Conservation (phyloP, 2,329 filamentous ascomycete species). For the Fusarium coffeatum region DNA sequence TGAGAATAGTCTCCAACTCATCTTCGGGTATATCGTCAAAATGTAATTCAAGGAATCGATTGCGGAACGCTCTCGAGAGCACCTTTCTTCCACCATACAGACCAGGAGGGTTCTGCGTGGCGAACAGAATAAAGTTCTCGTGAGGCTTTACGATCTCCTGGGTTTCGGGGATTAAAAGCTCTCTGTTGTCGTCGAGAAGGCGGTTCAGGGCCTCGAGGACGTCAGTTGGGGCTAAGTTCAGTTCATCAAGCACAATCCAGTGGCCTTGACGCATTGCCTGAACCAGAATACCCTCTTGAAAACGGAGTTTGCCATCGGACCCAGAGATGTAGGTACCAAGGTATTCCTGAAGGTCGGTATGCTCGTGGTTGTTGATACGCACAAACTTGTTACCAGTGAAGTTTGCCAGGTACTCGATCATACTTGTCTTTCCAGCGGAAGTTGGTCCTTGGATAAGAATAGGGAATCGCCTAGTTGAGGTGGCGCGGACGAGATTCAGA, state of each 20-base stretch:
- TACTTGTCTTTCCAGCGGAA: constrained; percentile 97
- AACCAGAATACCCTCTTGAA: constrained; percentile 93
- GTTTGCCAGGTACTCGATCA: constrained; percentile 99
- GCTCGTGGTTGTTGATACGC: constrained; percentile 99
- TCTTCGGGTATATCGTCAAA: constrained; percentile 98
- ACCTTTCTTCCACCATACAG: constrained; percentile 95
- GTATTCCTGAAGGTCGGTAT: constrained; percentile 98
- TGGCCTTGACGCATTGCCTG: constrained; percentile 92
- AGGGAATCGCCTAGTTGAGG: constrained; percentile 90
- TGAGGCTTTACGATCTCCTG: constrained; percentile 94
- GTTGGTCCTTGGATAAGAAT: constrained; percentile 97
- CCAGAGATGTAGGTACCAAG: constrained; percentile 93
- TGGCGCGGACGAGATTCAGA: constrained; percentile 91
- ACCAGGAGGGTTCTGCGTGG: constrained; percentile 95
- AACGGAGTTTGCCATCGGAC: constrained; percentile 83
- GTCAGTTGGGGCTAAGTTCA: constrained; percentile 96
- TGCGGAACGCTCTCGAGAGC: constrained; percentile 93
- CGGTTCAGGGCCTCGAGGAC: constrained; percentile 96
- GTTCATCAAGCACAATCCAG: constrained; percentile 98
- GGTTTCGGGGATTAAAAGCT: constrained; percentile 94
- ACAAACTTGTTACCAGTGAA: constrained; percentile 97
- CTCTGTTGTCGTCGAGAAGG: constrained; percentile 93
- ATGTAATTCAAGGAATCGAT: constrained; percentile 95
- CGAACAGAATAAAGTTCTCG: constrained; percentile 96
- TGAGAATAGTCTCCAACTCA: constrained; percentile 90